Percentiles rank a stretch among this genome's conserved stretches.
phyloP scores from a whole-genome alignment of 176 grass and related monocot genomes.

The Canna indica region DNA sequence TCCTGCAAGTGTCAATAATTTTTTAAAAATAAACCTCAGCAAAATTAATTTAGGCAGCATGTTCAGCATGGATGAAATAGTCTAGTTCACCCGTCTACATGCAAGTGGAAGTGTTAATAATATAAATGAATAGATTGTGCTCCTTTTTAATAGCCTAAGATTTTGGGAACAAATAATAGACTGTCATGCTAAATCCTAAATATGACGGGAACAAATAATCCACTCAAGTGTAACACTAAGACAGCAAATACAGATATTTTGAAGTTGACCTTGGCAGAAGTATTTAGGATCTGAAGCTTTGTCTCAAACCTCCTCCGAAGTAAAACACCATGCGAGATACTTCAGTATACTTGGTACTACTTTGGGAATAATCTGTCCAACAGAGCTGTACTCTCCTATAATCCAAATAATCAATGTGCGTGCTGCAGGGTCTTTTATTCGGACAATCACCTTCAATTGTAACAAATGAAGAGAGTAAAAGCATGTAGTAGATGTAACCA shows the following conservation, averaged over 20 bases:
- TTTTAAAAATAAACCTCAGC: too few species aligned
- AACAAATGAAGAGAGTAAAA: slow-evolving; percentile 15
- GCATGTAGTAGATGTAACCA: slow-evolving; percentile 1
- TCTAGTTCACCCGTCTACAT: too few species aligned
- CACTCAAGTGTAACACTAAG: not conserved
- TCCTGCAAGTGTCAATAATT: too few species aligned
- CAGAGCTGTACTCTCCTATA: slow-evolving; percentile 62
- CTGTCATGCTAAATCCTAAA: not conserved
- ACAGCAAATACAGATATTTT: not conserved
- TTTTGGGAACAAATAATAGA: not conserved
- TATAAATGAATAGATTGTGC: too few species aligned
- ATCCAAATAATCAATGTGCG: slow-evolving; percentile 81
- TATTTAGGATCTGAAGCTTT: slow-evolving; percentile 97
- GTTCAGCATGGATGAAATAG: too few species aligned
- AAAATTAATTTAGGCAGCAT: too few species aligned
- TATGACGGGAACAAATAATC: not conserved
- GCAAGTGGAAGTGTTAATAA: too few species aligned
- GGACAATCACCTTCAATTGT: slow-evolving; percentile 68
- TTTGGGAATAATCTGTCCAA: slow-evolving; percentile 68
- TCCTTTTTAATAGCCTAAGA: too few species aligned
- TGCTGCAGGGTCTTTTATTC: slow-evolving; percentile 66
- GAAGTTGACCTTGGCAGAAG: slow-evolving; percentile 57
- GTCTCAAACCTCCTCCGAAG: slow-evolving; percentile 55
- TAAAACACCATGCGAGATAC: slow-evolving; percentile 81
- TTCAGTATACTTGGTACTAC: slow-evolving; percentile 61